Conservation (phyloP, 441 rosid genomes). For the Bocquillonia castaneifolia region DNA sequence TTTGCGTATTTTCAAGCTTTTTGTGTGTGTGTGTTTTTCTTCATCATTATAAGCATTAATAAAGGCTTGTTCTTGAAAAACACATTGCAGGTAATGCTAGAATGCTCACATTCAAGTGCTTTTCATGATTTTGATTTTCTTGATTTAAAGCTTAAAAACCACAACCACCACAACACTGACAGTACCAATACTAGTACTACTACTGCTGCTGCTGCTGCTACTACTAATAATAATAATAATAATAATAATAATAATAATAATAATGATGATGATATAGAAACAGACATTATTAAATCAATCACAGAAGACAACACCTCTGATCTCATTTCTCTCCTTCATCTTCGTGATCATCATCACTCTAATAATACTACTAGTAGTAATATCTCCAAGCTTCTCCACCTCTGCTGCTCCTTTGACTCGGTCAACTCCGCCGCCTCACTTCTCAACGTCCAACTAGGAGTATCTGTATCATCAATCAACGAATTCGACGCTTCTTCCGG, state of each 20-base stretch:
- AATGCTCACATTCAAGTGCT: no score
- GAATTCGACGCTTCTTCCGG: constrained; percentile 38
- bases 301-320: constrained; percentile 41
- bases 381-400: constrained; percentile 43
- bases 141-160: constrained; percentile 2
- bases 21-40: no score
- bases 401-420: constrained; percentile 58
- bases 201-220: no score
- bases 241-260: no score
- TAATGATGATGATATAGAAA: constrained; percentile 16
- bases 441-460: constrained; percentile 53
- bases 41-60: no score
- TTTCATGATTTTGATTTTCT: constrained; percentile 12
- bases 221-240: no score
- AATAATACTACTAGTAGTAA: constrained; percentile 17
- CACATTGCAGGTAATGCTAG: constrained; percentile 28
- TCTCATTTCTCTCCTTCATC: constrained; percentile 29
- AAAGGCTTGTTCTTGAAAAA: neutral
- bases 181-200: no score
- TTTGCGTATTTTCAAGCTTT: no score
- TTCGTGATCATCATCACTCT: constrained; percentile 13
- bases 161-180: neutral
- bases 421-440: constrained; percentile 51
- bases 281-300: constrained; percentile 36
- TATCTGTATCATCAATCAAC: constrained; percentile 45